Percentiles rank a stretch among this genome's conserved stretches.
phyloP scores from a whole-genome alignment of 805 yeast species.

The Metschnikowia orientalis region DNA sequence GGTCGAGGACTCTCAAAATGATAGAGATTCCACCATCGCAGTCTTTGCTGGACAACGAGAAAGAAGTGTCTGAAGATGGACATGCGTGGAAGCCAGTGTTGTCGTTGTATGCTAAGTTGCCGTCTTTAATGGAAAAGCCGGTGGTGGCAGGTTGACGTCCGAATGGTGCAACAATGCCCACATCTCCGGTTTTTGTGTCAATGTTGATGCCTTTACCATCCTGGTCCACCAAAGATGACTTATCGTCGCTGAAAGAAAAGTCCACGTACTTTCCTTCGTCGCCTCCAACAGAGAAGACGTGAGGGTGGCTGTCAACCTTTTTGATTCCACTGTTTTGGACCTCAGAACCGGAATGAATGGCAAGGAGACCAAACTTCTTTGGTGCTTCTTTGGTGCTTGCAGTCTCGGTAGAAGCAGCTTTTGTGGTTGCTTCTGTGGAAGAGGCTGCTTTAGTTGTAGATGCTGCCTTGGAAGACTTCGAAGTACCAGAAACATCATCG shows the following conservation, averaged over 20 bases:
- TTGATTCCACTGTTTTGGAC: constrained; percentile 25
- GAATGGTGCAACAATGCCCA: constrained; percentile 29
- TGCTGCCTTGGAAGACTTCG: constrained; percentile 1
- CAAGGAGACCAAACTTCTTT: constrained; percentile 18
- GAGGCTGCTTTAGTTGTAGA: background rate
- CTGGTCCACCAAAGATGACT: constrained; percentile 26
- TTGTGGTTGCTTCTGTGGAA: constrained; percentile 3
- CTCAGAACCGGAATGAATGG: constrained; percentile 23
- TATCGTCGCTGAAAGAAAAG: constrained; percentile 24
- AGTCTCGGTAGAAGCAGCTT: constrained; percentile 5
- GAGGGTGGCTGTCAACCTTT: constrained; percentile 28
- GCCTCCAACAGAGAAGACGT: constrained; percentile 34
- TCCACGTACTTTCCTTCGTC: constrained; percentile 23
- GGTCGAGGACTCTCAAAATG: constrained; percentile 19
- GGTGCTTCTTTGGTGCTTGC: constrained; percentile 6
- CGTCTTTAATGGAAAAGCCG: constrained; percentile 37
- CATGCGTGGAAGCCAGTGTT: constrained; percentile 36
- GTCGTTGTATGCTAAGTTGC: constrained; percentile 32
- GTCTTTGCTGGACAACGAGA: constrained; percentile 21
- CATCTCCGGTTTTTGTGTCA: constrained; percentile 27
- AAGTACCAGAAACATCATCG: constrained; percentile 4
- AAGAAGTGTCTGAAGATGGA: constrained; percentile 26
- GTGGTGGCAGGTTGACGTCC: constrained; percentile 30
- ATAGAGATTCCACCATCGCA: constrained; percentile 29
- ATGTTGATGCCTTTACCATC: constrained; percentile 27